These are phyloP conservation scores for Colletotrichum spinosum DNA, from an alignment of 2,329 filamentous ascomycete genomes.

Conservation along the genomic window DNA sequence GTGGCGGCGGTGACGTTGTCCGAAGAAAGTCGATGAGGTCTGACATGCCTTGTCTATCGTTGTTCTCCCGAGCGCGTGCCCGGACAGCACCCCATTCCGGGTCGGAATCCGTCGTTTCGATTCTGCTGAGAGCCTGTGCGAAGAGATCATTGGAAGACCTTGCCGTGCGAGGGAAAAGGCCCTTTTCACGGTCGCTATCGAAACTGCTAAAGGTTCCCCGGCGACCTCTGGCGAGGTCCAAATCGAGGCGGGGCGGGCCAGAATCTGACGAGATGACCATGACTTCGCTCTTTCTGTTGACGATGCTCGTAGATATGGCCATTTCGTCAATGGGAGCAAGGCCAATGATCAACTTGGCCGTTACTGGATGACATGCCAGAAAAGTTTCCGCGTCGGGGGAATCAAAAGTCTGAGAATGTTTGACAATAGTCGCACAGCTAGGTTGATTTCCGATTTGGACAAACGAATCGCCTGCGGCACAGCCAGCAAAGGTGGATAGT, in stretches of 20 bases:
- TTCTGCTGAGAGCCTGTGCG: constrained; percentile 21
- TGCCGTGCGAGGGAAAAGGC: constrained; percentile 29
- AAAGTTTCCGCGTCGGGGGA: not conserved
- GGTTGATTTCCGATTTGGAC: not conserved
- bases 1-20: constrained; percentile 27
- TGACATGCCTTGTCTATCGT: constrained; percentile 30
- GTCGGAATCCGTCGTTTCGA: constrained; percentile 21
- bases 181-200: constrained; percentile 23
- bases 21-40: constrained; percentile 38
- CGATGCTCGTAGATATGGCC: constrained; percentile 15
- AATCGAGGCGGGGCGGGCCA: constrained; percentile 35
- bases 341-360: constrained; percentile 4
- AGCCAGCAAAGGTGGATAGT: constrained; percentile 13
- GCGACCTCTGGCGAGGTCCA: constrained; percentile 22
- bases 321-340: constrained; percentile 15
- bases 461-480: constrained; percentile 15
- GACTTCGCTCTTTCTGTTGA: constrained; percentile 27
- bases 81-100: constrained; percentile 31
- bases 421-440: constrained; percentile 16
- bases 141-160: constrained; percentile 37
- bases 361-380: constrained; percentile 23
- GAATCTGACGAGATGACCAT: constrained; percentile 33
- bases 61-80: constrained; percentile 36
- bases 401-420: constrained; percentile 14
- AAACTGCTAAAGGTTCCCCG: constrained; percentile 36